phyloP scores from a whole-genome alignment of 2,329 filamentous ascomycete genomes.

The Ceratocystis cubensis region DNA sequence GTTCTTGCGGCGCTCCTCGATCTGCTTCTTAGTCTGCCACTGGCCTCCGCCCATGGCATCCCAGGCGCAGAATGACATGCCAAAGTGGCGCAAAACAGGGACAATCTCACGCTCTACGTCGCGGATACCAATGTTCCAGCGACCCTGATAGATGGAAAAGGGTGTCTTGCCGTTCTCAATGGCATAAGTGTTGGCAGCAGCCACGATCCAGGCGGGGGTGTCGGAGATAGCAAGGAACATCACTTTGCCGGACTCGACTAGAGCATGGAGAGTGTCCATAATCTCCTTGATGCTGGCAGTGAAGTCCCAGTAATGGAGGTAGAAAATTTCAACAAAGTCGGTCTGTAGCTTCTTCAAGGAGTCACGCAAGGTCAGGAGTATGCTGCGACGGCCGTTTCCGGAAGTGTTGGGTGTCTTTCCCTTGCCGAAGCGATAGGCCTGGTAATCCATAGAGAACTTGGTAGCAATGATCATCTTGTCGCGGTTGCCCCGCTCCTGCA shows the following conservation, averaged over 20 bases:
- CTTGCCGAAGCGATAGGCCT: constrained; percentile 29
- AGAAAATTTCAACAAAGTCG: constrained; percentile 35
- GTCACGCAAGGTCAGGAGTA: constrained; percentile 33
- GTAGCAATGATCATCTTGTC: constrained; percentile 44
- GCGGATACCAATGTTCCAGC: constrained; percentile 28
- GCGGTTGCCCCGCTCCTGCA: constrained; percentile 36
- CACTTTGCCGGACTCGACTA: constrained; percentile 33
- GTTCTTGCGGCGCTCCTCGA: constrained; percentile 26
- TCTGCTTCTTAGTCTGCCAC: constrained; percentile 33
- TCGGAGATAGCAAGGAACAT: constrained; percentile 33
- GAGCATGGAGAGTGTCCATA: constrained; percentile 32
- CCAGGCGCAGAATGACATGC: constrained; percentile 47
- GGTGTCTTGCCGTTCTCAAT: constrained; percentile 28
- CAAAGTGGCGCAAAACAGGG: constrained; percentile 32
- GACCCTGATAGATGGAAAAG: constrained; percentile 32
- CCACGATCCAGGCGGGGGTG: constrained; percentile 32
- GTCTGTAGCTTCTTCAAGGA: constrained; percentile 36
- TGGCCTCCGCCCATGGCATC: constrained; percentile 43
- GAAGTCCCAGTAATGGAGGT: constrained; percentile 36
- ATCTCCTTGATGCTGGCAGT: constrained; percentile 33
- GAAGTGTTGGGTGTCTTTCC: constrained; percentile 31
- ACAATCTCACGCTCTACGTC: constrained; percentile 34
- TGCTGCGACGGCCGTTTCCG: constrained; percentile 34
- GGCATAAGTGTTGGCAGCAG: constrained; percentile 31
- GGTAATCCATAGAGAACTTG: constrained; percentile 43